These are phyloP conservation scores for Eleusine coracana DNA, from an alignment of 176 grass and related monocot species.

Conservation along the genomic window DNA sequence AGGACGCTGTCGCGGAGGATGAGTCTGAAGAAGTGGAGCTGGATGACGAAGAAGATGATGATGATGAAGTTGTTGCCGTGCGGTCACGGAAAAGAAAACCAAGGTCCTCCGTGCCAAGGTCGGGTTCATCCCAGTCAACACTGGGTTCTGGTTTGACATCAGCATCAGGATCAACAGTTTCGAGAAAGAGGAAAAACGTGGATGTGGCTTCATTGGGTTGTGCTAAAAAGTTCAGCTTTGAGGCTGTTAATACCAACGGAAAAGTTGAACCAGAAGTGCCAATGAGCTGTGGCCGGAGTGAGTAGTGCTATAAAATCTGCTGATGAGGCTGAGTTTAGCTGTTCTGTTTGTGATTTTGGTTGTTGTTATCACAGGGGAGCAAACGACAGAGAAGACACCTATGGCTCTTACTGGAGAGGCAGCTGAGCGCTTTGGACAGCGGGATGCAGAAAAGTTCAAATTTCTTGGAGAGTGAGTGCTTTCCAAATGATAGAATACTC, in stretches of 20 bases:
- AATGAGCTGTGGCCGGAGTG: conserved; percentile 39
- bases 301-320: conserved; percentile 38
- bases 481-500: neutral
- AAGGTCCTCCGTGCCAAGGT: conserved; percentile 21
- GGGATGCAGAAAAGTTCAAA: conserved; percentile 78
- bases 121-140: conserved; percentile 8
- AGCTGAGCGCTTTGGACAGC: conserved; percentile 72
- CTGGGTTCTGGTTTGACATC: conserved; percentile 23
- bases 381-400: conserved; percentile 28
- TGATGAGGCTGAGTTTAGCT: neutral
- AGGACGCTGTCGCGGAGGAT: conserved; percentile 33
- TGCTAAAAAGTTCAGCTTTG: conserved; percentile 78
- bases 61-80: conserved; percentile 48
- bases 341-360: conserved; percentile 28
- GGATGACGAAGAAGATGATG: conserved; percentile 56
- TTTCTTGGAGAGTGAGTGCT: conserved; percentile 81
- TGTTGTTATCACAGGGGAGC: conserved; percentile 52
- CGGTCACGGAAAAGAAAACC: conserved; percentile 46
- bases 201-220: conserved; percentile 67
- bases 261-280: conserved; percentile 25
- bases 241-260: conserved; percentile 26
- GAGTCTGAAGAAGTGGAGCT: conserved; percentile 79
- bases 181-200: conserved; percentile 74
- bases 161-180: neutral
- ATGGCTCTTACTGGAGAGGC: conserved; percentile 62